phyloP scores from a whole-genome alignment of 805 yeast genomes.

The Nakazawaea siamensis region DNA sequence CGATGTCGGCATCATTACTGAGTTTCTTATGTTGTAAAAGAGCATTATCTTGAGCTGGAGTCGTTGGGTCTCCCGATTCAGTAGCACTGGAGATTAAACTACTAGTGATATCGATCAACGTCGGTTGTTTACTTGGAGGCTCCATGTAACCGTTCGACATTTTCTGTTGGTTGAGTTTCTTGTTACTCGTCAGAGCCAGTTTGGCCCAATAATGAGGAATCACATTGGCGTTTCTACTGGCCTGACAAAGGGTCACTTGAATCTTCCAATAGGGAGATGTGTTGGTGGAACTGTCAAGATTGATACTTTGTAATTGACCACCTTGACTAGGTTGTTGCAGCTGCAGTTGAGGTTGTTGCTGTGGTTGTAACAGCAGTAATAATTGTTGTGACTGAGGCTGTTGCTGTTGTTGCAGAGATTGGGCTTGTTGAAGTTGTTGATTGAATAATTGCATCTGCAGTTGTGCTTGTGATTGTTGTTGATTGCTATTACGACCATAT shows the following conservation, averaged over 20 bases:
- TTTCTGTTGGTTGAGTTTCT: constrained; percentile 5
- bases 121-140: constrained; percentile 13
- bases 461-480: constrained; percentile 18
- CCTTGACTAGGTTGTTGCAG: constrained; percentile 17
- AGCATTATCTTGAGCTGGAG: constrained; percentile 15
- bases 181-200: constrained; percentile 55
- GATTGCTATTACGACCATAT: constrained; percentile 26
- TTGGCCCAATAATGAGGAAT: constrained; percentile 79
- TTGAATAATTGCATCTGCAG: constrained; percentile 18
- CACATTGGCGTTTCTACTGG: constrained; percentile 53
- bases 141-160: constrained; percentile 7
- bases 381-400: constrained; percentile 18
- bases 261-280: constrained; percentile 63
- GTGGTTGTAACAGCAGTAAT: constrained; percentile 14
- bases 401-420: constrained; percentile 21
- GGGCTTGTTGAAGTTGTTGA: constrained; percentile 15
- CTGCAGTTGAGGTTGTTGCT: constrained; percentile 13
- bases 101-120: constrained; percentile 33
- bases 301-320: constrained; percentile 19
- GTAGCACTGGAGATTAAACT: constrained; percentile 24
- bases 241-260: constrained; percentile 63
- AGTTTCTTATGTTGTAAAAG: constrained; percentile 29
- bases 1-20: constrained; percentile 21
- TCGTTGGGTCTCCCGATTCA: constrained; percentile 17
- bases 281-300: constrained; percentile 26